phyloP scores from a whole-genome alignment of 371 early-diverging fungal genomes.

The Mortierella sp. region DNA sequence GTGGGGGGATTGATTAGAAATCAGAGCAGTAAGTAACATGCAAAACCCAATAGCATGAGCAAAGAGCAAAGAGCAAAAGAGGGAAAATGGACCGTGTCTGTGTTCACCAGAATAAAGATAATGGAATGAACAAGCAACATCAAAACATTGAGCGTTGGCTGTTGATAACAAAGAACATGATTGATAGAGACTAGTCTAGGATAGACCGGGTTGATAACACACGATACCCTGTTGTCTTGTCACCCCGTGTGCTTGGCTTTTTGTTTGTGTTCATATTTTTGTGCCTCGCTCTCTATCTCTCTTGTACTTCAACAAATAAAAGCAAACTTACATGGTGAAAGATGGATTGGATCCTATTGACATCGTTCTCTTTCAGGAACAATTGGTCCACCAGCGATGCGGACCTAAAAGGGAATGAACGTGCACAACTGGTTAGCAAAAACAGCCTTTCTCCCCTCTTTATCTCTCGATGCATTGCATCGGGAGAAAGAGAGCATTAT shows the following conservation, averaged over 20 bases:
- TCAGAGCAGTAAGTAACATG: too few species aligned
- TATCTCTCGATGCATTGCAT: neutral
- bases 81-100: neutral
- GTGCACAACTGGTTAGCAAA: neutral
- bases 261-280: too few species aligned
- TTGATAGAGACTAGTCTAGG: neutral
- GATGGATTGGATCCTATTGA: slow-evolving; percentile 42
- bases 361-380: slow-evolving; percentile 43
- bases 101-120: too few species aligned
- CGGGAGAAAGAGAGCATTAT: neutral
- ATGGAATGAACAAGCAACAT: too few species aligned
- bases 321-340: slow-evolving; percentile 44
- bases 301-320: neutral
- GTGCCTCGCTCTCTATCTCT: too few species aligned
- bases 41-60: too few species aligned
- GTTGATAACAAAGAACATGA: too few species aligned
- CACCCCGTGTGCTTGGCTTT: too few species aligned
- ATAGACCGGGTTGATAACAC: too few species aligned
- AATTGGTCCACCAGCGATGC: slow-evolving; percentile 50
- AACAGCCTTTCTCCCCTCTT: too few species aligned
- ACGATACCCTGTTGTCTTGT: too few species aligned
- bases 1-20: neutral
- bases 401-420: slow-evolving; percentile 20
- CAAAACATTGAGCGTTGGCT: too few species aligned
- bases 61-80: neutral